Evolutionary conservation across 2,329 filamentous ascomycete genomes (phyloP), one percentile per base, ranked within the genome.

Genomic region (Bipolaris gigantea): DNA sequence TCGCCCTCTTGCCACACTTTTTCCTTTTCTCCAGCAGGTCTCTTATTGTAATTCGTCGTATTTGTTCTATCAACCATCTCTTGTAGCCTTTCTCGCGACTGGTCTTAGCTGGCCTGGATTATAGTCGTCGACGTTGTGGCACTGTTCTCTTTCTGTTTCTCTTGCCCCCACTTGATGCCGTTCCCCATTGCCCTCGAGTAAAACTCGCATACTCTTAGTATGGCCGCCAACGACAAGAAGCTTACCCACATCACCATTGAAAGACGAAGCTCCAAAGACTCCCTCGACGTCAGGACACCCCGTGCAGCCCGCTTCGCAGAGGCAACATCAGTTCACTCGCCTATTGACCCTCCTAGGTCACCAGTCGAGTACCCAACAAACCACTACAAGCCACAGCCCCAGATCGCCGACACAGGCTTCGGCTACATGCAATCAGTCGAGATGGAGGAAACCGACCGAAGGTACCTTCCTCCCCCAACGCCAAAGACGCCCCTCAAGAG

Each of bases 361-460:
- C 70, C 70, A 18, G 69, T 62, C 66, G 82, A 86, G 58, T 80
- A 82, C 43, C 81, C 84, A 38, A 81, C 81, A 39, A 79, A 80
- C 65, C 76, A 81, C 70, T 78, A 84, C 72, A 77, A 80, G 63
- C 79, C 83, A 48, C 83, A 89, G 72, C 79, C 86, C 49, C 88
- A 91, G 71, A 89, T 92, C 30, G 89, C 87, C 55, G 92, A 96
- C 77, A 85, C 96, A 61, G 92, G 92, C 62, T 97, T 97, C 75
- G 92, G 92, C 73, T 97, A 96, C 78, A 89, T 97, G 71, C 79
- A 52, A 75, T 76, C 65, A 74, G 77, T 84, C 65, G 80, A 83
- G 56, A 81, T 86, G 68, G 77, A 80, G 59, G 78, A 81, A 61
- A 78, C 79, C 63, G 72, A 75, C 59, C 64, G 62, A 51, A 76